Conservation (phyloP, 768 basidiomycete genomes). For the Mycena capillaripes region DNA sequence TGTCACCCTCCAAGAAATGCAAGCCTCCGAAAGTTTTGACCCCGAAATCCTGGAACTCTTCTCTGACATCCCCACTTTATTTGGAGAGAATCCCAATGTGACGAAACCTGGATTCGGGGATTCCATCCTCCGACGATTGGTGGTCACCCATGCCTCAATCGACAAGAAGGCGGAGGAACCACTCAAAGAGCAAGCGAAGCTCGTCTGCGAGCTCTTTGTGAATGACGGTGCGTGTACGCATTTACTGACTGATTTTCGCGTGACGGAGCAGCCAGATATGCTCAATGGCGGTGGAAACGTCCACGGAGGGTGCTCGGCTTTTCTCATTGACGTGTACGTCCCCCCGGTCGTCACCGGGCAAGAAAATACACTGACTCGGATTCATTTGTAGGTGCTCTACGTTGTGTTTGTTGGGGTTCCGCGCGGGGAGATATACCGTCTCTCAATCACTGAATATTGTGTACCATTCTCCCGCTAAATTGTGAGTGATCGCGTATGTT, state of each 20-base stretch:
- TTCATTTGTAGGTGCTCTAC: conserved; percentile 22
- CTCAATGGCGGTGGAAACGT: conserved; percentile 32
- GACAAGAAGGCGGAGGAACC: conserved; percentile 45
- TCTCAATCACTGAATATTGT: conserved; percentile 67
- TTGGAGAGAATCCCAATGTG: neutral
- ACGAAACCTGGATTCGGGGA: conserved; percentile 34
- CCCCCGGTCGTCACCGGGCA: too few species aligned
- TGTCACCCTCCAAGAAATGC: neutral
- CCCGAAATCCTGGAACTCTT: neutral
- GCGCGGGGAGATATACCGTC: conserved; percentile 46
- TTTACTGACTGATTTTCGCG: neutral
- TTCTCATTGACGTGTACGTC: conserved; percentile 29
- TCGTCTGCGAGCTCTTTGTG: conserved; percentile 47
- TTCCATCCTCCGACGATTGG: conserved; percentile 34
- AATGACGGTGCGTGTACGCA: conserved; percentile 38
- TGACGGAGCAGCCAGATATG: conserved; percentile 6
- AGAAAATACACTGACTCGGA: neutral
- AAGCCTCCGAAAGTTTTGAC: neutral
- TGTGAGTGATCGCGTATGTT: conserved; percentile 52
- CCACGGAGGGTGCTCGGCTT: conserved; percentile 29
- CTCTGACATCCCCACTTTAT: neutral
- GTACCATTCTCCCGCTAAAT: conserved; percentile 67
- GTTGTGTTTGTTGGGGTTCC: conserved; percentile 50
- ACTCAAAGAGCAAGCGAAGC: conserved; percentile 42
- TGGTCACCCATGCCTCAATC: conserved; percentile 41